phyloP scores from a whole-genome alignment of 1,284 basidiomycete genomes.

The Fomitopsis betulina region DNA sequence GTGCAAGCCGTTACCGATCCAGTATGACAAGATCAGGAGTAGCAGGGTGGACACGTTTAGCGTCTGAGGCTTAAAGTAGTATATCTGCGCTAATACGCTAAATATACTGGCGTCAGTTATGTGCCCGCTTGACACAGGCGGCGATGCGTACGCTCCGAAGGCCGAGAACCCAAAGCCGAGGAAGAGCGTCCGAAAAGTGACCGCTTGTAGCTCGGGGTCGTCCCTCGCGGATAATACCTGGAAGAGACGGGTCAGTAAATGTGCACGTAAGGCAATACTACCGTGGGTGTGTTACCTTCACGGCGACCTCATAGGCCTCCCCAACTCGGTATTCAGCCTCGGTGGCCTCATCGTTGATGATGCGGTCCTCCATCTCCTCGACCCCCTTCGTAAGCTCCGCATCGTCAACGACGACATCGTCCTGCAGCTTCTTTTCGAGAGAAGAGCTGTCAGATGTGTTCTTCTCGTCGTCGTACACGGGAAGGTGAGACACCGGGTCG shows the following conservation, averaged over 20 bases:
- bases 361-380: constrained; percentile 34
- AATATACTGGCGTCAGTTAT: constrained; percentile 14
- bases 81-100: constrained; percentile 35
- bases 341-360: constrained; percentile 26
- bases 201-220: constrained; percentile 30
- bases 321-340: constrained; percentile 30
- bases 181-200: constrained; percentile 34
- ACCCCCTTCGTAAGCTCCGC: constrained; percentile 24
- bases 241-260: not conserved
- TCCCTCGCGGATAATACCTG: constrained; percentile 34
- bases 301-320: constrained; percentile 32
- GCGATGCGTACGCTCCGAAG: constrained; percentile 26
- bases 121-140: not conserved
- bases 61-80: constrained; percentile 35
- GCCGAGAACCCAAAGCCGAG: constrained; percentile 36
- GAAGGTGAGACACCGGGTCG: constrained; percentile 3
- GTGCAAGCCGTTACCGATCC: constrained; percentile 33
- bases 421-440: constrained; percentile 3
- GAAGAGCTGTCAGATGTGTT: constrained; percentile 2
- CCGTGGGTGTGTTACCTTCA: constrained; percentile 24
- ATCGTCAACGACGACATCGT: constrained; percentile 5
- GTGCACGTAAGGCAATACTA: not conserved
- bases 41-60: constrained; percentile 31
- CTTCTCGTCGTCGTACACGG: constrained; percentile 9
- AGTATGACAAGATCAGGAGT: constrained; percentile 33